Evolutionary conservation across 2,329 filamentous ascomycete genomes (phyloP).

Genomic region (Furcasterigmium sp.): DNA sequence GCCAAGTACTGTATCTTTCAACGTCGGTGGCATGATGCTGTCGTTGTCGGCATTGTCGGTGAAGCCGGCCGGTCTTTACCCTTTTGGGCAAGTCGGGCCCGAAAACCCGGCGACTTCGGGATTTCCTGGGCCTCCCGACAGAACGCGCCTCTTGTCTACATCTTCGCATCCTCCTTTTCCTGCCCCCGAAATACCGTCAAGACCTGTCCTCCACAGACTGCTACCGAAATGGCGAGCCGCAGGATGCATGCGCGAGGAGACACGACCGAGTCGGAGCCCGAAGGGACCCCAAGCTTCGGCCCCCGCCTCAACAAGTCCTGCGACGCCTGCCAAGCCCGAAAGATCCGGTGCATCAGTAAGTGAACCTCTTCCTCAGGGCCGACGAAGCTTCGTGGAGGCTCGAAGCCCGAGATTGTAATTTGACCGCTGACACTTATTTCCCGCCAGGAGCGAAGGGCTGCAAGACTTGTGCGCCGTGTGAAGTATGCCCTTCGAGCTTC

Average conservation of each 20-base stretch:
- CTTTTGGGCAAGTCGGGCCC: constrained; percentile 1
- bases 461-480: not conserved
- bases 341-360: constrained; percentile 32
- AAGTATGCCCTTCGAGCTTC: not conserved
- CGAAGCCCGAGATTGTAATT: too few relatives aligned
- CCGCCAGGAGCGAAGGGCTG: not conserved
- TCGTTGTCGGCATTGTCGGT: too few relatives aligned
- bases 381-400: too few relatives aligned
- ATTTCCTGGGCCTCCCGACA: too few relatives aligned
- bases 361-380: not conserved
- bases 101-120: not conserved
- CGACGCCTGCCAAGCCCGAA: constrained; percentile 32
- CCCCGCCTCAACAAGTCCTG: constrained; percentile 23
- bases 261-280: not conserved
- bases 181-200: too few relatives aligned
- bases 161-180: too few relatives aligned
- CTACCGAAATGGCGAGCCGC: too few relatives aligned
- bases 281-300: not conserved
- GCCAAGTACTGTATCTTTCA: too few relatives aligned
- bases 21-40: too few relatives aligned
- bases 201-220: too few relatives aligned
- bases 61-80: not conserved
- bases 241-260: too few relatives aligned
- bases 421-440: not conserved
- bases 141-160: too few relatives aligned